Base-by-base conservation (phyloP, 1,139 yeast species). In the Pichia cactophila region DNA sequence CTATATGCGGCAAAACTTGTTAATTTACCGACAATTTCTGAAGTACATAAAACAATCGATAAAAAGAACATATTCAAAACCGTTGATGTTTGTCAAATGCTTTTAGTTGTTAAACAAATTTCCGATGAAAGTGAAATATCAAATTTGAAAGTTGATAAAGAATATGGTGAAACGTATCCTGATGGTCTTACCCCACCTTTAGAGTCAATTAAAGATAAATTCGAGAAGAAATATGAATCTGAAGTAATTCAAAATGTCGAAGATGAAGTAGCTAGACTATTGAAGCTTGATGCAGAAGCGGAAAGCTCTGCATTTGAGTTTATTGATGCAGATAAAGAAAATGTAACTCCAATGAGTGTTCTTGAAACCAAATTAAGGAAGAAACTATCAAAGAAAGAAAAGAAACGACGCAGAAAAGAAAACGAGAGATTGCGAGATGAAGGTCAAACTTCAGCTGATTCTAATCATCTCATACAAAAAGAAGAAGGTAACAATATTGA, bases 1-100 rank as follows among this genome's bases (percentile, higher is more conserved):
- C 65, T 81, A 51, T 94, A 87, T 66, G 88, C 90, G 5, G 97
- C 95, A 0, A 80, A 87, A 56, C 69, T 94, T 41, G 78, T 92
- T n/a, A 95, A 90, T 59, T 69, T 94, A 55, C 99, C 99, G 0
- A 87, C 96, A 0, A 68, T 90, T 11, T 79, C 89, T 5, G 98
- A 94, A 63, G 80, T 87, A 8, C 88, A 83, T 63, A 94, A 94
- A 66, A 83, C 96, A 2, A 79, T 90, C 31, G 98, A 94, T 64
- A 79, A 85, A 61, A 92, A 90, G 65, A 92, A 88, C 61, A 77
- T 92, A 35, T 84, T 85, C 70, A 94, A 94, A 63, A 82, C 94
- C 0, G 74, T 89, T 37, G 97, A 94, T 65, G 72, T 92, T 9
- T 80, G 87, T 51, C 97, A 94, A 66, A 86, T 94, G 71, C 69